phyloP scores from a whole-genome alignment of 306 rosid species.

The Vicia faba region DNA sequence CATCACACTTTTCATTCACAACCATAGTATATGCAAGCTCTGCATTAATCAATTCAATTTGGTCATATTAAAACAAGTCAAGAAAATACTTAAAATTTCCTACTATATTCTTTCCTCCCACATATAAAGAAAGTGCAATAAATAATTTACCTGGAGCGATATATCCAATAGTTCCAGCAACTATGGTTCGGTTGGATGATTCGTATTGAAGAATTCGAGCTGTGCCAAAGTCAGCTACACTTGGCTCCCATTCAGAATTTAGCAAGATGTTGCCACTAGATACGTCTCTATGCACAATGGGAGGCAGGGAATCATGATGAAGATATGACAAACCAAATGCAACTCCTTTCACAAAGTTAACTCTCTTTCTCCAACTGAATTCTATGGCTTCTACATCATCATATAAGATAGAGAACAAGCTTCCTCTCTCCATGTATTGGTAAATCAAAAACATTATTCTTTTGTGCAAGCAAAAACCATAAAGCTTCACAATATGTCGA shows the following conservation, averaged over 20 bases:
- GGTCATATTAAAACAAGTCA: background rate
- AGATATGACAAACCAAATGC: conserved; percentile 34
- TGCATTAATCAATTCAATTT: background rate
- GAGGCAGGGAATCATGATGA: conserved; percentile 20
- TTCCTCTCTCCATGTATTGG: conserved; percentile 30
- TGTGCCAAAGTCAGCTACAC: conserved; percentile 20
- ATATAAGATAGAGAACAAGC: conserved; percentile 23
- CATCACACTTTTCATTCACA: conserved; percentile 37
- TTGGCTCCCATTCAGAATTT: conserved; percentile 12
- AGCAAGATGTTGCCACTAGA: conserved; percentile 16
- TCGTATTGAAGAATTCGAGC: background rate
- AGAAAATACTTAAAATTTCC: background rate
- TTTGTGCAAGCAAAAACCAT: conserved; percentile 29
- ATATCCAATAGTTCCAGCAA: conserved; percentile 34
- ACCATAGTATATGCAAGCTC: conserved; percentile 33
- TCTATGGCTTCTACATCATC: conserved; percentile 5
- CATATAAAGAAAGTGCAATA: no score
- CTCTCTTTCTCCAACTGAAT: conserved; percentile 31
- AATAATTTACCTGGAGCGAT: conserved; percentile 10
- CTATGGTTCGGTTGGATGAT: conserved; percentile 31
- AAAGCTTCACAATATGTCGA: conserved; percentile 23
- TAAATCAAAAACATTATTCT: conserved; percentile 33
- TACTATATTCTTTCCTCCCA: no score
- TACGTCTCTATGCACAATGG: conserved; percentile 37
- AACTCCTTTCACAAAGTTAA: conserved; percentile 29